A percentile compares a stretch with the other conserved stretches of the same genome.
Conservation (phyloP, 108 stramenopile genomes). For the Nannochloropsis salina region DNA sequence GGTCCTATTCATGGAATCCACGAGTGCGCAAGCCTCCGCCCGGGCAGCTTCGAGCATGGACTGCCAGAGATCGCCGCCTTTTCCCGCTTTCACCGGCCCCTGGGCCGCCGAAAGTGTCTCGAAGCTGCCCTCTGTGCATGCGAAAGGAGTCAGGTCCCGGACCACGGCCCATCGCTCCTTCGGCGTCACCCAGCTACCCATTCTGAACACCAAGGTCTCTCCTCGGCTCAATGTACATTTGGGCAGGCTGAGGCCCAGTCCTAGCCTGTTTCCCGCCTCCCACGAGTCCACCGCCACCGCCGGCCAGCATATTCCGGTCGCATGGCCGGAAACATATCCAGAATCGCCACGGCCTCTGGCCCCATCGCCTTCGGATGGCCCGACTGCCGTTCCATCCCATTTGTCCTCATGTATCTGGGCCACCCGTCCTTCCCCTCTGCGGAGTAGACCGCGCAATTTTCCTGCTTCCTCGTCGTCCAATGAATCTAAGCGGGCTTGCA, state of each 20-base stretch:
- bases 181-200: background rate
- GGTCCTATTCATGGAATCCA: background rate
- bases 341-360: background rate
- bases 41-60: background rate
- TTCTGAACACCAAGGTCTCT: background rate
- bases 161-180: background rate
- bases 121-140: background rate
- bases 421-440: background rate
- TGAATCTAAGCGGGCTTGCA: background rate
- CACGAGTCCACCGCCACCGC: conserved; percentile 16
- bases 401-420: background rate
- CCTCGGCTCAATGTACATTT: background rate
- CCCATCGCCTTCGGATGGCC: background rate
- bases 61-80: background rate
- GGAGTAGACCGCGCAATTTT: background rate
- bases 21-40: background rate
- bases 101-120: background rate
- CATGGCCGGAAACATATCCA: background rate
- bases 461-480: background rate
- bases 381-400: background rate
- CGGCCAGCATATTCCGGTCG: background rate
- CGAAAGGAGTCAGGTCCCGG: background rate
- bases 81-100: background rate
- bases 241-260: background rate
- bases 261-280: background rate